These are phyloP conservation scores for Iris pallida DNA, from an alignment of 116 monocot genomes.

Conservation along the genomic window DNA sequence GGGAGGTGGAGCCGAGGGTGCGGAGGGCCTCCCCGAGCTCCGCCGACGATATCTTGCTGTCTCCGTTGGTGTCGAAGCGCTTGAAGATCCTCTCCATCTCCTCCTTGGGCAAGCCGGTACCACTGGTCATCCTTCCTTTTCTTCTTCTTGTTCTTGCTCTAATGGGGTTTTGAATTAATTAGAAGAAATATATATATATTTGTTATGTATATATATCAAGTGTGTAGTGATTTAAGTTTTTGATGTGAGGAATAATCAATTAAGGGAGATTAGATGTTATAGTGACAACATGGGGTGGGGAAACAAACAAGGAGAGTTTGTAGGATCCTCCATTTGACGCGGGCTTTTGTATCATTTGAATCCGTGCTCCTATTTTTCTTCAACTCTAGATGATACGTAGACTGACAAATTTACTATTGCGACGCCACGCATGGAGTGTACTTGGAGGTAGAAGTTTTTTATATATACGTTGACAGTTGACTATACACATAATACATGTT, in stretches of 20 bases:
- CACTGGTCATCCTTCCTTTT: too few species aligned
- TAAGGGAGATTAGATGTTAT: background rate
- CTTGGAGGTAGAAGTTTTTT: too few species aligned
- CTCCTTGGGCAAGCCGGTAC: background rate
- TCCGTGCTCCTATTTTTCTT: too few species aligned
- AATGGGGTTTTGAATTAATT: background rate
- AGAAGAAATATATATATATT: background rate
- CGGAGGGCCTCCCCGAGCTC: constrained; percentile 31
- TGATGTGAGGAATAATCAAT: background rate
- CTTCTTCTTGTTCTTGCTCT: background rate
- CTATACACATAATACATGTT: too few species aligned
- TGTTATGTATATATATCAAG: too few species aligned
- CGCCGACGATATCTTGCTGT: constrained; percentile 27
- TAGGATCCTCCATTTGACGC: background rate
- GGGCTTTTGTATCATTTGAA: background rate
- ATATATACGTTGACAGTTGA: too few species aligned
- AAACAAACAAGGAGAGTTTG: background rate
- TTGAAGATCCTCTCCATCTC: constrained; percentile 34
- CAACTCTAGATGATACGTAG: too few species aligned
- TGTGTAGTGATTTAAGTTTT: too few species aligned
- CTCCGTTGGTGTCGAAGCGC: constrained; percentile 29
- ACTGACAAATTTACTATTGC: too few species aligned
- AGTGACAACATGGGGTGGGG: background rate
- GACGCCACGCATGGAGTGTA: too few species aligned
- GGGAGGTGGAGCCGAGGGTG: constrained; percentile 18